Conservation (phyloP, 2,329 filamentous ascomycete species). For the Hypoxylon sp. region DNA sequence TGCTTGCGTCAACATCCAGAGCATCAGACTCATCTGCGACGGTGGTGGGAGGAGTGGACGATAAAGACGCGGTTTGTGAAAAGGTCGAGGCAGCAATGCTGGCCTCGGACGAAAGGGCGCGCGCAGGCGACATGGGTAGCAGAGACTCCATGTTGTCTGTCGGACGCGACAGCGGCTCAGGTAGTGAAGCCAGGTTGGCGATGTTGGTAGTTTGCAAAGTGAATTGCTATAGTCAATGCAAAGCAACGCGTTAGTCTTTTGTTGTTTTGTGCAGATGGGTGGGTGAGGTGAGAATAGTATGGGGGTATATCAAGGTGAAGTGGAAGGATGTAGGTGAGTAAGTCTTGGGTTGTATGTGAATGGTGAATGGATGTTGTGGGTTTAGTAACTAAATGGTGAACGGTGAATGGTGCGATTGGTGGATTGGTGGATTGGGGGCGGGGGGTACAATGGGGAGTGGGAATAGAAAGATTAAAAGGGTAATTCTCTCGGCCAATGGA, state of each 20-base stretch:
- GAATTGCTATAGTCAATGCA: neutral
- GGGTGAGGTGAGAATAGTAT: neutral
- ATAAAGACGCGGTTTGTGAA: constrained; percentile 66
- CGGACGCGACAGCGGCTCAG: constrained; percentile 38
- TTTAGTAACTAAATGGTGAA: neutral
- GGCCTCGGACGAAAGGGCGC: constrained; percentile 50
- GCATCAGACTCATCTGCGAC: constrained; percentile 50
- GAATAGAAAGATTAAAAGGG: constrained; percentile 13
- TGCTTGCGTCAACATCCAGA: constrained; percentile 41
- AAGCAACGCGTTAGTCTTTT: constrained; percentile 45
- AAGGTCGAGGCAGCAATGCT: constrained; percentile 56
- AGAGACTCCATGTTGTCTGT: constrained; percentile 44
- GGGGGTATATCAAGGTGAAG: constrained; percentile 5
- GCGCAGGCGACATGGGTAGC: constrained; percentile 44
- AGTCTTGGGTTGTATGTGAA: constrained; percentile 3
- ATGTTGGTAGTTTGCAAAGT: constrained; percentile 13
- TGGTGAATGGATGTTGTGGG: neutral
- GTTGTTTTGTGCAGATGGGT: constrained; percentile 40
- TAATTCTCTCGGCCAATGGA: constrained; percentile 33
- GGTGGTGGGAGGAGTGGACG: constrained; percentile 75
- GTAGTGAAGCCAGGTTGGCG: constrained; percentile 26
- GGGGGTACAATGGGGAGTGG: neutral
- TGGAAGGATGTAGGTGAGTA: constrained; percentile 1
- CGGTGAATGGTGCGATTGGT: neutral
- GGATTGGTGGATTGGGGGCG: neutral